A percentile compares a stretch with the other conserved stretches of the same genome.
These are phyloP conservation scores for Boletus rubescentipes DNA, from an alignment of 768 basidiomycete species.

Conservation along the genomic window DNA sequence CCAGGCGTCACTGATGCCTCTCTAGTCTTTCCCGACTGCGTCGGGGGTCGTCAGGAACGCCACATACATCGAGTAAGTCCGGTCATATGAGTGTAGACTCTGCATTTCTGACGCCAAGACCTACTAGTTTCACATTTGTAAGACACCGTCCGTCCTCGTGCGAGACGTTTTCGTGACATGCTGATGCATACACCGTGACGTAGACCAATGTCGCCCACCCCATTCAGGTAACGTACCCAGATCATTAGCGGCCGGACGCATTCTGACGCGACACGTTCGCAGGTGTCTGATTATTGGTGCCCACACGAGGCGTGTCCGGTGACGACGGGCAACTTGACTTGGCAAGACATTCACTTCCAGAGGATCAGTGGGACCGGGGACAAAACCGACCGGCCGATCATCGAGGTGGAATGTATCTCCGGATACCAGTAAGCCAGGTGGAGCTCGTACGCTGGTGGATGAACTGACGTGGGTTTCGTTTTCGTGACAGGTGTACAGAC, in stretches of 20 bases:
- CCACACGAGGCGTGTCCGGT: neutral
- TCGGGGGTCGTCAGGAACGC: constrained; percentile 9
- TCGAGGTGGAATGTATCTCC: neutral
- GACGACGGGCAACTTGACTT: constrained; percentile 5
- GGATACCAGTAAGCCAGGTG: neutral
- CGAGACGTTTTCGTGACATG: neutral
- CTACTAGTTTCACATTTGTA: constrained; percentile 12
- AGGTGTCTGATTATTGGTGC: constrained; percentile 10
- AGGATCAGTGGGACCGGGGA: constrained; percentile 11
- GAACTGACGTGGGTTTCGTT: neutral
- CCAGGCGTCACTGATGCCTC: neutral
- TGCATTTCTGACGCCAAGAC: neutral
- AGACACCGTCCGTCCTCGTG: neutral
- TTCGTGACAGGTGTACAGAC: neutral
- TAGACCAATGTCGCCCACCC: constrained; percentile 4
- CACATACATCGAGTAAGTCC: constrained; percentile 13
- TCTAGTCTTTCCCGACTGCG: constrained; percentile 11
- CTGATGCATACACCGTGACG: neutral
- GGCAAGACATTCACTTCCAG: constrained; percentile 7
- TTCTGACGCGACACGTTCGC: neutral
- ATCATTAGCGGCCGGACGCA: no score
- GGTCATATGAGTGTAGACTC: neutral
- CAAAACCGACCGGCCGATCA: neutral
- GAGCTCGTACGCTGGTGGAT: neutral
- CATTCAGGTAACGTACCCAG: constrained; percentile 8